A percentile compares a stretch with the other conserved stretches of the same genome.
Evolutionary conservation across 169 alveolate species (phyloP).

Genomic region (Haemoproteus tartakovskyi): DNA sequence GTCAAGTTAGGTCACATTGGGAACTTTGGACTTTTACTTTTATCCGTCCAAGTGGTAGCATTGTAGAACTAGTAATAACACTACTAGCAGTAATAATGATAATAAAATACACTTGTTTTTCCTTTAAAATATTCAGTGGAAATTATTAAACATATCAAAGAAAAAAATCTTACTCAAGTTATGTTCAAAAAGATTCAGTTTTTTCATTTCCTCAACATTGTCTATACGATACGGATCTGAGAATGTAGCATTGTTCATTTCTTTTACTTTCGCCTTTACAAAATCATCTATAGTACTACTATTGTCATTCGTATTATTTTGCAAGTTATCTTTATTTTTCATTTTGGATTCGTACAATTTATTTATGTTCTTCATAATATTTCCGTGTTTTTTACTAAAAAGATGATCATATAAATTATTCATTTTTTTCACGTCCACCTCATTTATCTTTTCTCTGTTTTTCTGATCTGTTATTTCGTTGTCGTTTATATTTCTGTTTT

Average conservation of each 20-base stretch:
- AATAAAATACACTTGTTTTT: no score
- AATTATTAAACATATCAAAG: conserved; percentile 45
- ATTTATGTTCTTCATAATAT: conserved; percentile 33
- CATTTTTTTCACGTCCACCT: conserved; percentile 1
- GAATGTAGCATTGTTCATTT: conserved; percentile 14
- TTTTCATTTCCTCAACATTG: conserved; percentile 50
- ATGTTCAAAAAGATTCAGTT: conserved; percentile 56
- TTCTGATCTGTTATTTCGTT: neutral
- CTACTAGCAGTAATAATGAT: no score
- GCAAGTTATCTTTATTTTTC: neutral
- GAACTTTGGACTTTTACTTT: no score
- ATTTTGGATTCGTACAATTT: conserved; percentile 4
- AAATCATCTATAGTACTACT: no score
- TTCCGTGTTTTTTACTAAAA: no score
- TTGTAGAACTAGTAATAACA: no score
- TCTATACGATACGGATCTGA: conserved; percentile 19
- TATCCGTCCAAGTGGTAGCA: no score
- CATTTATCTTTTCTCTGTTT: neutral
- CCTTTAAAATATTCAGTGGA: no score
- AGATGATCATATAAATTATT: no score
- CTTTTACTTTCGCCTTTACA: conserved; percentile 23
- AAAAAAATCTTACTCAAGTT: conserved; percentile 37
- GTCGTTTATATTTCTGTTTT: neutral
- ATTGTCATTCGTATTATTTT: conserved; percentile 15
- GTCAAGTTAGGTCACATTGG: no score